Evolutionary conservation across 495 filamentous ascomycete species (phyloP).

Genomic region (Penicillium parvum): DNA sequence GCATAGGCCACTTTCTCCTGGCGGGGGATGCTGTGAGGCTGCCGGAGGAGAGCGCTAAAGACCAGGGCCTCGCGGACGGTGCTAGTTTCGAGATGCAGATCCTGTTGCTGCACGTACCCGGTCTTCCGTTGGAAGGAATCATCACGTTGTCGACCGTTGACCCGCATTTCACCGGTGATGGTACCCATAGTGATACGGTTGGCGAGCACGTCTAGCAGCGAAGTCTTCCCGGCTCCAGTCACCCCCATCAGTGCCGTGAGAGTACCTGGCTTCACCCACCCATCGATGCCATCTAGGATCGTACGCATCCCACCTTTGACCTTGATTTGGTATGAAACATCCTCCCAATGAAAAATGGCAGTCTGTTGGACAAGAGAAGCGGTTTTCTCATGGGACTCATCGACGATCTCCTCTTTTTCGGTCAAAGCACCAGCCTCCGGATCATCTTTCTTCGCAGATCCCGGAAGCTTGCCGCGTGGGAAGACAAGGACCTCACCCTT

Average conservation of each 20-base stretch:
- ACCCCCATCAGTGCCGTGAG: slow-evolving; percentile 61
- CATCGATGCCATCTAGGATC: slow-evolving; percentile 56
- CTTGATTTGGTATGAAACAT: slow-evolving; percentile 62
- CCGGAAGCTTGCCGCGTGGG: slow-evolving; percentile 35
- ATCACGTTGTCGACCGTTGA: slow-evolving; percentile 51
- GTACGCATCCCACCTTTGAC: slow-evolving; percentile 51
- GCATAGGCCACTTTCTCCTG: slow-evolving; percentile 46
- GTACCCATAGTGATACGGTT: slow-evolving; percentile 47
- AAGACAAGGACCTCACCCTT: slow-evolving; percentile 35
- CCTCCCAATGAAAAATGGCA: slow-evolving; percentile 69
- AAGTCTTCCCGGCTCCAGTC: slow-evolving; percentile 62
- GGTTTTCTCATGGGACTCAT: too few species aligned
- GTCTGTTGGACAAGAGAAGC: slow-evolving; percentile 40
- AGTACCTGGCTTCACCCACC: slow-evolving; percentile 62
- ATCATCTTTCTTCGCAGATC: too few species aligned
- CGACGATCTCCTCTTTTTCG: too few species aligned
- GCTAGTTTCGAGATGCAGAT: slow-evolving; percentile 78
- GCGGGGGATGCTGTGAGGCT: slow-evolving; percentile 49
- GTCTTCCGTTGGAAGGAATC: slow-evolving; percentile 81
- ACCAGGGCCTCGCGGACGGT: slow-evolving; percentile 80
- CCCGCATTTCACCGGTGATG: slow-evolving; percentile 47
- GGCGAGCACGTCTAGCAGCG: slow-evolving; percentile 56
- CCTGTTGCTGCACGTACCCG: slow-evolving; percentile 93
- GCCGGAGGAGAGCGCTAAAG: slow-evolving; percentile 81
- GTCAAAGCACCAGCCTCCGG: too few species aligned